Conservation (phyloP, 805 yeast genomes). For the Sugiyamaella valdiviana region DNA sequence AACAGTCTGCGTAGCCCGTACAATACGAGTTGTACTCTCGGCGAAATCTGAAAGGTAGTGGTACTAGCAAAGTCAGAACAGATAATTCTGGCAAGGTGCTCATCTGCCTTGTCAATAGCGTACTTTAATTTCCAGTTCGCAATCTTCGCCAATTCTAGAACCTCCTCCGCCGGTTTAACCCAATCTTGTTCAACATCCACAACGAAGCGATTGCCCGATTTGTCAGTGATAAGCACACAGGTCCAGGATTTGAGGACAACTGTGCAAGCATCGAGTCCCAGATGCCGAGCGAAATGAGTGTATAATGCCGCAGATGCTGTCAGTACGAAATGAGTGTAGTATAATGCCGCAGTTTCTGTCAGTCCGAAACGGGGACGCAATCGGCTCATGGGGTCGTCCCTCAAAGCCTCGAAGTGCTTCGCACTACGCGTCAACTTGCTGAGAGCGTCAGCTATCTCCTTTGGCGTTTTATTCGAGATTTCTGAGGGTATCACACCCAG, state of each 20-base stretch:
- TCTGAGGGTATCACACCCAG: neutral
- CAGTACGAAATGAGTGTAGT: neutral
- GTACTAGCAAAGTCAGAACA: too few species aligned
- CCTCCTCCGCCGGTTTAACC: neutral
- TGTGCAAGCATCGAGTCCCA: neutral
- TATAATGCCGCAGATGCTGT: neutral
- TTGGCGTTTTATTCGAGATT: neutral
- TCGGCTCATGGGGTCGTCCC: too few species aligned
- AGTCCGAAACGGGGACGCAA: too few species aligned
- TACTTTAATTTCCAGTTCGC: neutral
- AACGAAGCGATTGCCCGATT: too few species aligned
- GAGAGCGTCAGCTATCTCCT: neutral
- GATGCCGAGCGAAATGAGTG: neutral
- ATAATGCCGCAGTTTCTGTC: neutral
- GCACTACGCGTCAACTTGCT: neutral
- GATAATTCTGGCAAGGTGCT: too few species aligned
- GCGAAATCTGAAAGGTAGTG: too few species aligned
- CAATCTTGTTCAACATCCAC: slow-evolving; percentile 1
- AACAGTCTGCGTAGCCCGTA: neutral
- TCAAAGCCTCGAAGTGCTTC: neutral
- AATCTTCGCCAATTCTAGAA: neutral
- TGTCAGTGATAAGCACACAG: neutral
- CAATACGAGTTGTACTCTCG: too few species aligned
- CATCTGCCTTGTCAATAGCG: too few species aligned
- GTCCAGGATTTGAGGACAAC: slow-evolving; percentile 1